These are phyloP conservation scores for Lippia alba DNA, from an alignment of 305 asterid genomes.

Conservation along the genomic window DNA sequence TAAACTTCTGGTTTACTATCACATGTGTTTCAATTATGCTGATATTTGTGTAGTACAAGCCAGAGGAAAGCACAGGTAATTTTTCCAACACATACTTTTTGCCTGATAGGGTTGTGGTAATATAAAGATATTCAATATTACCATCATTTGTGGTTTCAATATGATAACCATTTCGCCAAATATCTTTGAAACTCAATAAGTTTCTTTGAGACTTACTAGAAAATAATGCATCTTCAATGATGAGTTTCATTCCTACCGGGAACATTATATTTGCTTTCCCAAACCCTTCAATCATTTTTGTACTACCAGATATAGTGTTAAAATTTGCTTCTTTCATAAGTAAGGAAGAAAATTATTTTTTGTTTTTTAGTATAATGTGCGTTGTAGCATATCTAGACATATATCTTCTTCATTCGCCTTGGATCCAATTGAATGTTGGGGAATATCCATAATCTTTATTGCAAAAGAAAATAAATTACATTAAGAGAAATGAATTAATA, in stretches of 20 bases:
- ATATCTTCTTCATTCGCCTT: background rate
- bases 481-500: no score
- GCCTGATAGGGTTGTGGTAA: background rate
- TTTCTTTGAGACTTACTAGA: background rate
- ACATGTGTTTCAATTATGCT: background rate
- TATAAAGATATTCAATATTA: slow-evolving; percentile 1
- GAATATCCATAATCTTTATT: background rate
- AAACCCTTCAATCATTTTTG: background rate
- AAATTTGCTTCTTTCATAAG: background rate
- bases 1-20: background rate
- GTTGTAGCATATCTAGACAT: background rate
- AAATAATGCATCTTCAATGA: background rate
- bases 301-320: background rate
- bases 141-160: background rate
- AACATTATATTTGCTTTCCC: background rate
- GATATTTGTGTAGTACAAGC: background rate
- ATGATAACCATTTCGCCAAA: background rate
- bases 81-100: background rate
- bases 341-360: background rate
- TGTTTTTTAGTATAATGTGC: background rate
- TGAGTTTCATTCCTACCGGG: background rate
- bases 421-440: background rate
- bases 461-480: no score
- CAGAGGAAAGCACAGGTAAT: background rate
- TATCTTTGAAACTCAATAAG: background rate